Evolutionary conservation across 768 basidiomycete genomes (phyloP), one percentile per base, ranked within the genome.

Genomic region (Collybia nuda): DNA sequence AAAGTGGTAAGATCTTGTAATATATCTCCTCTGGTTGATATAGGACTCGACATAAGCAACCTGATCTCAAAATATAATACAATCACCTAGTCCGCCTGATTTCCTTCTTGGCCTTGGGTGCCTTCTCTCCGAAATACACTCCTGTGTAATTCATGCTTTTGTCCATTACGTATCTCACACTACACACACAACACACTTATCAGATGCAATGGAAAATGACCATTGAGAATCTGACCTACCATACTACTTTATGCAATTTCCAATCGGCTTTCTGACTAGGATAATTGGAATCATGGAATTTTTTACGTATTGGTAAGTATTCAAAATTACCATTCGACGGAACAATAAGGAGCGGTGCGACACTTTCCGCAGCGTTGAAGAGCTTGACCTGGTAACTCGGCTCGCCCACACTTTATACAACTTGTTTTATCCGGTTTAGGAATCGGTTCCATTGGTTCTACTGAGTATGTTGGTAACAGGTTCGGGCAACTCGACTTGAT

Each of bases 311-410:
- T 32, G 32, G 12, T 11, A 14, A 32, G 32, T 11, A 32, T 32
- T 32, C 32, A 32, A 32, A 11, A 11, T 2, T 11, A 57, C 56
- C 56, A 57, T 49, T 57, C 53, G 26, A 55, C 53, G 11, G 50
- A 57, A 19, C 56, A 57, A 39, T 57, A 57, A 8, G 53, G 43
- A 36, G 38, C 24, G n/a, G 50, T 44, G 40, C 53, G 50, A 47
- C 56, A 57, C 40, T 55, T 49, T 8, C 39, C 12, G 28, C 53
- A 54, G 48, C 53, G 40, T 17, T 50, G 56, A 51, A 54, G 53
- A 26, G 52, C 17, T 44, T 51, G 44, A 40, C n/a, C 17, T 6
- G 50, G 56, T 6, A 40, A 37, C 29, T 47, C 46, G 5, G 40
- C 22, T 22, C 46, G 22, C n/a, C 50, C 53, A 17, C 56, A 57